phyloP scores from a whole-genome alignment of 441 rosid species.

The Pelargonium myrrhifolium region DNA sequence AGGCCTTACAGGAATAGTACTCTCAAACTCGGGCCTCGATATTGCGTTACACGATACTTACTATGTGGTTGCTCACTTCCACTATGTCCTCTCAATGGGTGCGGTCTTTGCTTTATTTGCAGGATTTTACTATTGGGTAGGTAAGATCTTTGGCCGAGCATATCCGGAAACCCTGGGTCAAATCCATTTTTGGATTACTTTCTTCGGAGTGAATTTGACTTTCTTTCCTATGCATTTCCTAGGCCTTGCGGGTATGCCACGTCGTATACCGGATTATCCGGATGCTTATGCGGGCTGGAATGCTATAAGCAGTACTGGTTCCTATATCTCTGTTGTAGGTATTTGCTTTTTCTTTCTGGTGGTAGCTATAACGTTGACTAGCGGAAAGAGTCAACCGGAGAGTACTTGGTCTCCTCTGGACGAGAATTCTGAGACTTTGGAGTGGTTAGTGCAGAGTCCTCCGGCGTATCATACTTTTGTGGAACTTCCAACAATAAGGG shows the following conservation, averaged over 20 bases:
- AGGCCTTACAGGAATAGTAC: not conserved
- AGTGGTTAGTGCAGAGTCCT: too few relatives aligned
- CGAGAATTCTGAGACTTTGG: too few relatives aligned
- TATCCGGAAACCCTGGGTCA: not conserved
- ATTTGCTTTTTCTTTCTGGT: not conserved
- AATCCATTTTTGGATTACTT: slow-evolving; percentile 1
- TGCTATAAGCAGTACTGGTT: not conserved
- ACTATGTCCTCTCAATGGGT: not conserved
- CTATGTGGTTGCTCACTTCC: not conserved
- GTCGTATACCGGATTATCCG: not conserved
- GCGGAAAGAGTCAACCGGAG: not conserved
- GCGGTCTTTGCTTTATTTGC: not conserved
- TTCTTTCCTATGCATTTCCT: not conserved
- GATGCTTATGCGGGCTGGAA: slow-evolving; percentile 2
- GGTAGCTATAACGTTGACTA: not conserved
- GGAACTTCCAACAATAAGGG: too few relatives aligned
- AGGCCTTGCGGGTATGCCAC: not conserved
- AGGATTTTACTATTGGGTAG: not conserved
- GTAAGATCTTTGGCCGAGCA: not conserved
- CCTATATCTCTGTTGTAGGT: not conserved
- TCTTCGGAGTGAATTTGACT: not conserved
- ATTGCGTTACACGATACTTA: not conserved
- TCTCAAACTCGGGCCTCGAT: not conserved
- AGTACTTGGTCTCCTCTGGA: too few relatives aligned
- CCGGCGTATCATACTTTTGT: too few relatives aligned